Evolutionary conservation across 1,284 basidiomycete species (phyloP).

Genomic region (Ustilago bromivora): DNA sequence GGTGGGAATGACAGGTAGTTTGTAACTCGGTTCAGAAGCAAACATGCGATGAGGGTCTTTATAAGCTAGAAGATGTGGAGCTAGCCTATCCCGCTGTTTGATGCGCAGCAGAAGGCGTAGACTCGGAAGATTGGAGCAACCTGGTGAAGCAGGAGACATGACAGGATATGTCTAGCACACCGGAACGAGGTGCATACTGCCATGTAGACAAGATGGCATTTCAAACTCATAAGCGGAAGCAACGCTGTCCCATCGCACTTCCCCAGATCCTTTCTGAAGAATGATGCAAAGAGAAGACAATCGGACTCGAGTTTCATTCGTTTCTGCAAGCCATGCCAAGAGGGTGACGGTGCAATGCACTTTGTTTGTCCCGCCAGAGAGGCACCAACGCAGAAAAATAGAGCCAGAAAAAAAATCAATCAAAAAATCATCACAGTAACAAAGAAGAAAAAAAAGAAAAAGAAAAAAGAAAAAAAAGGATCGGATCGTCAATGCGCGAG

Average conservation of each 20-base stretch:
- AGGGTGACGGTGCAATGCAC: not conserved
- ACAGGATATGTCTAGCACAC: not conserved
- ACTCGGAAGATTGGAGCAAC: not conserved
- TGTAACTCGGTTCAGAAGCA: not conserved
- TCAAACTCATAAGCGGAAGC: slow-evolving; percentile 38
- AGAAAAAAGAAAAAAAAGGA: not conserved
- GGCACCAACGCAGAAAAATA: not conserved
- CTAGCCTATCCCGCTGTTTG: not conserved
- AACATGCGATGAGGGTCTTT: slow-evolving; percentile 6
- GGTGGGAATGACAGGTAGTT: not conserved
- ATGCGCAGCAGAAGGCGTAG: not conserved
- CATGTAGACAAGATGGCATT: slow-evolving; percentile 19
- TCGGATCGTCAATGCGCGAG: not conserved
- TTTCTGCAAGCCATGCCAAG: slow-evolving; percentile 2
- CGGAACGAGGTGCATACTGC: not conserved
- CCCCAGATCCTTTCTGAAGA: slow-evolving; percentile 12
- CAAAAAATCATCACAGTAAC: not conserved
- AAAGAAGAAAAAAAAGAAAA: not conserved
- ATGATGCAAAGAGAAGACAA: not conserved
- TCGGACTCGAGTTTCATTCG: slow-evolving; percentile 34
- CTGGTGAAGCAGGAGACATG: not conserved
- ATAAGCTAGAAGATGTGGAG: slow-evolving; percentile 7
- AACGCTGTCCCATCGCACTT: slow-evolving; percentile 9
- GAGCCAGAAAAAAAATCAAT: not conserved
- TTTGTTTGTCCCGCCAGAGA: slow-evolving; percentile 32